These are phyloP conservation scores for Kentomonas sorsogonicus DNA, from an alignment of 208 protist species.

Conservation along the genomic window DNA sequence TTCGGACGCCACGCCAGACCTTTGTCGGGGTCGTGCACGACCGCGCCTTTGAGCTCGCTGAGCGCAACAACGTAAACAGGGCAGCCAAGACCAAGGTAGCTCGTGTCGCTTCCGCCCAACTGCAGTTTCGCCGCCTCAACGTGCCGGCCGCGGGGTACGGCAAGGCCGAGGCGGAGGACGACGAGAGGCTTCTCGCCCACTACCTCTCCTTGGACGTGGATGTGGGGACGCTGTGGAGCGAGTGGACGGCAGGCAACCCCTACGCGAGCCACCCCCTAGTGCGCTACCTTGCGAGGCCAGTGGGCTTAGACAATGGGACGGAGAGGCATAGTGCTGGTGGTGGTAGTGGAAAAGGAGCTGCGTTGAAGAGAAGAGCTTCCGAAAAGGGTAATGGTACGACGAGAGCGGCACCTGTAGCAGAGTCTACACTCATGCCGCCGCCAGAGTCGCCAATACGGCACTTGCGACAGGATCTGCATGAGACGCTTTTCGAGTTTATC, in stretches of 20 bases:
- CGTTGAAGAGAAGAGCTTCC: background rate
- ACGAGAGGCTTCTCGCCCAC: conserved; percentile 32
- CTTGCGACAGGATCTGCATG: conserved; percentile 55
- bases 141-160: background rate
- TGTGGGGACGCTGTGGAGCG: conserved; percentile 35
- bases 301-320: too few species aligned
- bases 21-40: conserved; percentile 46
- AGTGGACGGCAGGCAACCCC: conserved; percentile 49
- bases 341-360: too few species aligned
- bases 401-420: background rate
- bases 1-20: conserved; percentile 27
- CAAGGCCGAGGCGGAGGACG: background rate
- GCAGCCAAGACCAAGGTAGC: too few species aligned
- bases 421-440: background rate
- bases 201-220: conserved; percentile 74
- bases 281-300: conserved; percentile 15
- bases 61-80: conserved; percentile 6
- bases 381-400: background rate
- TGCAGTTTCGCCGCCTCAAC: background rate
- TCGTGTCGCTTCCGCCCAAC: too few species aligned
- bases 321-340: too few species aligned
- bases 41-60: conserved; percentile 44
- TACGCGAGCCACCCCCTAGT: conserved; percentile 53
- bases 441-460: background rate
- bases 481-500: conserved; percentile 66